Evolutionary conservation across 1,139 yeast species (phyloP), one percentile per base, ranked within the genome.

Genomic region (Blastobotrys buckinghamii): DNA sequence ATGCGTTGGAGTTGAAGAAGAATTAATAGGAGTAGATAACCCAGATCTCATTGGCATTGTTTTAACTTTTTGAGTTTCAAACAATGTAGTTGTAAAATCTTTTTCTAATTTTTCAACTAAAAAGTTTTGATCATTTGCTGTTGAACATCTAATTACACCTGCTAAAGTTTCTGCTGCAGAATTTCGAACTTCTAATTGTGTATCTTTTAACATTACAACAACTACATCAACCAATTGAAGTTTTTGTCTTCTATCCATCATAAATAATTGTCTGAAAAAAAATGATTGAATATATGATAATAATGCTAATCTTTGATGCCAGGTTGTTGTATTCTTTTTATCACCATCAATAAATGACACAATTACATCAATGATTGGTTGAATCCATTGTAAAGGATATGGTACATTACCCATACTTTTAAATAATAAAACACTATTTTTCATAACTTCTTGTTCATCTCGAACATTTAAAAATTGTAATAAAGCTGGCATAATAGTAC

Each of bases 81-180:
- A 35, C 26, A 47, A 42, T 29, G 41, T 47, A 26, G 45, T 54
- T 33, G 52, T 53, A 53, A 50, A 57, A 15, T 41, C 47, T 41
- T 41, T 56, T 17, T 50, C 49, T 33, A 77, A 69, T 4, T 55
- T 52, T 7, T 57, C 49, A 10, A 78, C 68, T 27, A 72, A 59
- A 6, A 56, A 58, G 0, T 65, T 68, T 16, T 81, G 77, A 47
- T 82, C 86, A 10, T 70, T 66, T 1, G 76, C 76, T 1, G 87
- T 79, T n/a, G 86, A 77, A 52, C 88, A 81, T 59, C 92, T 89
- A 41, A 92, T 77, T 55, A 92, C 77, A 8, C 95, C 92, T 0
- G 96, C 78, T 27, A 94, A 72, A 0, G 92, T 85, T 7, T 75
- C 74, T 0, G 95, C 81, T 1, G 94, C 89, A 5, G 81, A 72